Conservation (phyloP, 768 basidiomycete genomes). For the Pulveroboletus sp. region DNA sequence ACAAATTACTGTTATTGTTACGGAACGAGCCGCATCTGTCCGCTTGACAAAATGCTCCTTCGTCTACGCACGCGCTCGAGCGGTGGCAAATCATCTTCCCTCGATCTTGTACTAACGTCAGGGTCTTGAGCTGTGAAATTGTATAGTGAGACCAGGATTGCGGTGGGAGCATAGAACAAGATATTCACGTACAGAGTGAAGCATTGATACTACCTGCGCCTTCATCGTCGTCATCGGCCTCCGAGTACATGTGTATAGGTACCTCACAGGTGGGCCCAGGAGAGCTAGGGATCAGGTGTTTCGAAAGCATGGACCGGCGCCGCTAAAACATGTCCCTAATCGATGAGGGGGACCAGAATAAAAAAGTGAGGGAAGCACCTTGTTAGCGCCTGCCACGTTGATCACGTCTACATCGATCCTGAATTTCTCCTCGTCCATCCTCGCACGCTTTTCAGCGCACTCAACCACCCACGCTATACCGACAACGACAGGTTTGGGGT, state of each 20-base stretch:
- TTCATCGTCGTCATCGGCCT: slow-evolving; percentile 26
- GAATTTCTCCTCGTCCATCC: slow-evolving; percentile 61
- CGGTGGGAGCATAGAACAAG: neutral
- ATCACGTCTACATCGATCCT: slow-evolving; percentile 56
- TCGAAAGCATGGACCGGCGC: slow-evolving; percentile 70
- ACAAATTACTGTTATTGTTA: neutral
- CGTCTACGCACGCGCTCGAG: slow-evolving; percentile 64
- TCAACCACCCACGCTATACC: slow-evolving; percentile 89
- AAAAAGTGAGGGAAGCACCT: slow-evolving; percentile 39
- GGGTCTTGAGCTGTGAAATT: slow-evolving; percentile 19
- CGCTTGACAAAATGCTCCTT: slow-evolving; percentile 33
- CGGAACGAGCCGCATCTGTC: slow-evolving; percentile 24
- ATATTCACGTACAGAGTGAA: slow-evolving; percentile 20
- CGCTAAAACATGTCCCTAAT: slow-evolving; percentile 40
- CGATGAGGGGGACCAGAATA: neutral
- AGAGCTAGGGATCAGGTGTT: slow-evolving; percentile 40
- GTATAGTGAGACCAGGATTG: slow-evolving; percentile 5
- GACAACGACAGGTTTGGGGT: slow-evolving; percentile 69
- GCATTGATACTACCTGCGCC: slow-evolving; percentile 25
- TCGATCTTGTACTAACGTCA: slow-evolving; percentile 20
- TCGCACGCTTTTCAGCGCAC: slow-evolving; percentile 64
- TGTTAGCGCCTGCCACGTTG: slow-evolving; percentile 57
- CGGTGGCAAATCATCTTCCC: slow-evolving; percentile 59
- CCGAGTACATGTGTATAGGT: slow-evolving; percentile 19
- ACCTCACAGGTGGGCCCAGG: slow-evolving; percentile 11